Conservation (phyloP, 1,284 basidiomycete species). For the Bondarzewia mesenterica region DNA sequence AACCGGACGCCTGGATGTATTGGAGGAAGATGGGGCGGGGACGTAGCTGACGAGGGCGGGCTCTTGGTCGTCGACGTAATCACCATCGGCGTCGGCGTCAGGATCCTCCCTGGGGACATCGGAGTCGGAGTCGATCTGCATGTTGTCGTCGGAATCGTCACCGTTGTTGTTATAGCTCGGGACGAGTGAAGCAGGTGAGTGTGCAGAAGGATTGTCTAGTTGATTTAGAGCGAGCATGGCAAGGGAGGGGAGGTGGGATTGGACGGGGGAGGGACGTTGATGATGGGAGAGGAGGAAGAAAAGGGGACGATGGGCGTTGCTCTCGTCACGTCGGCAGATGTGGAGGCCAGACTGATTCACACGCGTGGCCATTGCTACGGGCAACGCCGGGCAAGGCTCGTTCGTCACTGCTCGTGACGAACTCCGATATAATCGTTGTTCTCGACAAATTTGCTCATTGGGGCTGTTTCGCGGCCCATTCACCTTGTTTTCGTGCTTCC, state of each 20-base stretch:
- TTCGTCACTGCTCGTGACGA: conserved; percentile 49
- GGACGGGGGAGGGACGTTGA: conserved; percentile 7
- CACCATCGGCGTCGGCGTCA: conserved; percentile 33
- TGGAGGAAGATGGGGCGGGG: conserved; percentile 20
- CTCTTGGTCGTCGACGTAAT: conserved; percentile 15
- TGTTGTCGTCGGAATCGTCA: conserved; percentile 25
- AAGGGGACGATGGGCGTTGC: conserved; percentile 14
- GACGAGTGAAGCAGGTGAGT: conserved; percentile 19
- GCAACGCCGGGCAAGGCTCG: conserved; percentile 32
- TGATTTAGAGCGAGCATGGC: conserved; percentile 9
- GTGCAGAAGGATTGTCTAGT: conserved; percentile 15
- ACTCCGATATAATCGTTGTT: conserved; percentile 13
- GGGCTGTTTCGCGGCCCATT: background rate
- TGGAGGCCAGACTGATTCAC: conserved; percentile 32
- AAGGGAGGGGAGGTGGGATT: conserved; percentile 13
- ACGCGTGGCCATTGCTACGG: conserved; percentile 66
- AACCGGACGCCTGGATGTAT: conserved; percentile 22
- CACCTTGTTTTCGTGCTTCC: too few species aligned
- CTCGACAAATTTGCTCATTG: background rate
- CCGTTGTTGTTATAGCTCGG: conserved; percentile 28
- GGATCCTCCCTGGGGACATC: conserved; percentile 25
- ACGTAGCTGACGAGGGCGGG: conserved; percentile 15
- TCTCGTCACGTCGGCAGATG: conserved; percentile 17
- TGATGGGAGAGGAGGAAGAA: conserved; percentile 11
- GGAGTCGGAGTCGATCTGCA: conserved; percentile 39